Evolutionary conservation across 345 rosid genomes (phyloP).

Genomic region (Noccaea bulbosa): DNA sequence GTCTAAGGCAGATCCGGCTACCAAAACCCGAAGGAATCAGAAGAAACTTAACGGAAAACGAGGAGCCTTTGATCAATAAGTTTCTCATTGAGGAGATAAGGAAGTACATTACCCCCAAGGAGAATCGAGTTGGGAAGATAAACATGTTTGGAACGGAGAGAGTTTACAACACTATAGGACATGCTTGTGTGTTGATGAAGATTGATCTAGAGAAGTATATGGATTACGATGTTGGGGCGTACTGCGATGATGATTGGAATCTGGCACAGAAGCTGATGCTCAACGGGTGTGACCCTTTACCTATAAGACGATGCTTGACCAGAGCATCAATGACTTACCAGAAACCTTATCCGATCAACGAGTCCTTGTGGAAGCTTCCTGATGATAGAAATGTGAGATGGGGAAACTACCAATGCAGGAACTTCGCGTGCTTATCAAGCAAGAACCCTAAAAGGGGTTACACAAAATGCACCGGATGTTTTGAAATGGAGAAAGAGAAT

Average conservation of each 20-base stretch:
- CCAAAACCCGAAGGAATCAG: slow-evolving; percentile 56
- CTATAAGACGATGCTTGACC: slow-evolving; percentile 77
- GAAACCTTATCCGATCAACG: slow-evolving; percentile 75
- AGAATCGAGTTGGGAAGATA: slow-evolving; percentile 59
- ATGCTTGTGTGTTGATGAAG: slow-evolving; percentile 73
- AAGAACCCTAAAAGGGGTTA: slow-evolving; percentile 70
- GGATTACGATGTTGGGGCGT: slow-evolving; percentile 88
- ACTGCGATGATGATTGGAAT: slow-evolving; percentile 83
- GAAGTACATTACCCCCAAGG: slow-evolving; percentile 73
- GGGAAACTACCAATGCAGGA: slow-evolving; percentile 78
- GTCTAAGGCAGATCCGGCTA: slow-evolving; percentile 68
- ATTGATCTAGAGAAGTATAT: slow-evolving; percentile 77
- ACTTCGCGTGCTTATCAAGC: slow-evolving; percentile 61
- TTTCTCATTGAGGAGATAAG: slow-evolving; percentile 75
- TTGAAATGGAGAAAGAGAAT: slow-evolving; percentile 87
- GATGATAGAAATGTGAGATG: slow-evolving; percentile 83
- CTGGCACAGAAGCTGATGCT: slow-evolving; percentile 78
- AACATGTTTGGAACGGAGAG: slow-evolving; percentile 77
- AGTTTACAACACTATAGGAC: slow-evolving; percentile 75
- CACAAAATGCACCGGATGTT: slow-evolving; percentile 77
- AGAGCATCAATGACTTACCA: slow-evolving; percentile 83
- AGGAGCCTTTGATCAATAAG: slow-evolving; percentile 74
- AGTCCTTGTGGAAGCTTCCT: slow-evolving; percentile 85
- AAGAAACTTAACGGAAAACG: slow-evolving; percentile 51
- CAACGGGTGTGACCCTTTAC: slow-evolving; percentile 80